Conservation (phyloP, 345 rosid species). For the Pistacia atlantica region DNA sequence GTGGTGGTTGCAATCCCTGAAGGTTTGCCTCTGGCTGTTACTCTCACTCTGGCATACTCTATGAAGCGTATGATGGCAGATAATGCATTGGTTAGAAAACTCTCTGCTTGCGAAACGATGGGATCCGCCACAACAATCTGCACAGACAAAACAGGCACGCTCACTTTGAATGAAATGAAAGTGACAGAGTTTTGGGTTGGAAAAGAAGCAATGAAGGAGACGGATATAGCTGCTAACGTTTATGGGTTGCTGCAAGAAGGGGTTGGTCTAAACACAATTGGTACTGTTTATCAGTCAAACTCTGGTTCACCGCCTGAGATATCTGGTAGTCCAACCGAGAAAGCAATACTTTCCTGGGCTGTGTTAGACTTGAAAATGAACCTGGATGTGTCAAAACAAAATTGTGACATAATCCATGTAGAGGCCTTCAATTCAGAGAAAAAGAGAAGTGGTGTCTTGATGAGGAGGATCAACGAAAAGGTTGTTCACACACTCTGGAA, state of each 20-base stretch:
- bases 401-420: slow-evolving; percentile 32
- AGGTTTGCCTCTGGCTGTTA: slow-evolving; percentile 50
- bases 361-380: slow-evolving; percentile 35
- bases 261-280: slow-evolving; percentile 38
- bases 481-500: slow-evolving; percentile 49
- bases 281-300: slow-evolving; percentile 25
- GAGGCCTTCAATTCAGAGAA: slow-evolving; percentile 55
- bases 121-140: neutral
- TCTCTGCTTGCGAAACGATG: slow-evolving; percentile 60
- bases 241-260: slow-evolving; percentile 29
- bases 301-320: slow-evolving; percentile 29
- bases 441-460: slow-evolving; percentile 50
- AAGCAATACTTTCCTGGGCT: slow-evolving; percentile 55
- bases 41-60: slow-evolving; percentile 42
- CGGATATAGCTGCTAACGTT: slow-evolving; percentile 15
- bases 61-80: slow-evolving; percentile 55
- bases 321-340: slow-evolving; percentile 54
- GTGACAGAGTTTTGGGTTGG: slow-evolving; percentile 41
- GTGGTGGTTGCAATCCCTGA: slow-evolving; percentile 42
- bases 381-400: slow-evolving; percentile 27
- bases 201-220: slow-evolving; percentile 17
- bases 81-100: slow-evolving; percentile 49
- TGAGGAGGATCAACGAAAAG: slow-evolving; percentile 26
- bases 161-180: slow-evolving; percentile 49
- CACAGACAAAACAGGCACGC: slow-evolving; percentile 33